A percentile compares a stretch with the other conserved stretches of the same genome.
Conservation (phyloP, 768 basidiomycete genomes). For the Ramaria rubella region DNA sequence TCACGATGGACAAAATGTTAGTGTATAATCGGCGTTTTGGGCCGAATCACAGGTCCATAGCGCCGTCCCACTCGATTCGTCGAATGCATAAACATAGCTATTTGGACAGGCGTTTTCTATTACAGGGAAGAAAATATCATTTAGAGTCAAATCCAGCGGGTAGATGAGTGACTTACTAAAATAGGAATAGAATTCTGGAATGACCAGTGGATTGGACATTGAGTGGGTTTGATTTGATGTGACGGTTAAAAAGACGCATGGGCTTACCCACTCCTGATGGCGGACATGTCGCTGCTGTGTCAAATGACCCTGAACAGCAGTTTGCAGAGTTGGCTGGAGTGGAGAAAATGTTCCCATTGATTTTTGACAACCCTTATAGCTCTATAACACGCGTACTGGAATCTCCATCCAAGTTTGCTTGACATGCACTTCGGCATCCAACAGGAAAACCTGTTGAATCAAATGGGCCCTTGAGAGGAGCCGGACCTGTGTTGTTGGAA, state of each 20-base stretch:
- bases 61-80: conserved; percentile 40
- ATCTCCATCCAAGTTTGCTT: conserved; percentile 33
- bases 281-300: conserved; percentile 27
- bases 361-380: neutral
- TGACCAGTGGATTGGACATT: neutral
- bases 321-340: conserved; percentile 52
- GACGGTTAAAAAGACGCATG: neutral
- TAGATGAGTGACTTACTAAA: conserved; percentile 12
- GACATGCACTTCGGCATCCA: conserved; percentile 57
- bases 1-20: conserved; percentile 38
- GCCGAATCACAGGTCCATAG: conserved; percentile 37
- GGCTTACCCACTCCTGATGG: conserved; percentile 12
- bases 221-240: neutral
- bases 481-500: conserved; percentile 35
- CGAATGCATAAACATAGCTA: conserved; percentile 47
- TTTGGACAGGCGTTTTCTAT: conserved; percentile 39
- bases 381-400: conserved; percentile 19
- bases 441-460: conserved; percentile 48
- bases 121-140: neutral
- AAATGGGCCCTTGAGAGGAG: conserved; percentile 43
- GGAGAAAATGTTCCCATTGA: neutral
- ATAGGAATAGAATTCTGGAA: conserved; percentile 13
- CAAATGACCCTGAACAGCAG: conserved; percentile 55
- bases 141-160: neutral
- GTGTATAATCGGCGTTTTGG: conserved; percentile 35